Conservation (phyloP, 257 asterid species). For the Lavandula angustifolia region DNA sequence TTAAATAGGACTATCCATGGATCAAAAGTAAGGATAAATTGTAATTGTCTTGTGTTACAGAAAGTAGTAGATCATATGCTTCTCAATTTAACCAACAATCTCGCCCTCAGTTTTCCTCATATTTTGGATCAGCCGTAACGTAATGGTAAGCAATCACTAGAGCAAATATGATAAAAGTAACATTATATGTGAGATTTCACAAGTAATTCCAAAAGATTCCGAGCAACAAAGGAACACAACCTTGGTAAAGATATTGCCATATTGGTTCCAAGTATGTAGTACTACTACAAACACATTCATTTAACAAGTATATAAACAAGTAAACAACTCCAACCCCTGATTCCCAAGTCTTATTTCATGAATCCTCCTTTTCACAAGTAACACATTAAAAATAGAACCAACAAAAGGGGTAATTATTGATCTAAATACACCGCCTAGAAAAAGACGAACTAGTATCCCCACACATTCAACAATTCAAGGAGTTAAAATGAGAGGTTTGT, state of each 20-base stretch:
- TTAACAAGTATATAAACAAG: background rate
- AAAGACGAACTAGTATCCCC: background rate
- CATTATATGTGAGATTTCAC: slow-evolving; percentile 14
- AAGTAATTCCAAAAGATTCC: background rate
- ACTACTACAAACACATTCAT: background rate
- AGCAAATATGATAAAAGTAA: slow-evolving; percentile 44
- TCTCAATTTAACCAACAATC: slow-evolving; percentile 29
- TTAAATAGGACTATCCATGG: slow-evolving; percentile 32
- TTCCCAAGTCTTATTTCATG: background rate
- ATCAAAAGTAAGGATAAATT: slow-evolving; percentile 30
- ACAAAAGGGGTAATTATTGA: background rate
- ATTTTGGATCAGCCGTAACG: slow-evolving; percentile 90
- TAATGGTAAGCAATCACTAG: slow-evolving; percentile 91
- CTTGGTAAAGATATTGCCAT: slow-evolving; percentile 1
- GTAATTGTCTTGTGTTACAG: slow-evolving; percentile 34
- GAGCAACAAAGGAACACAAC: background rate
- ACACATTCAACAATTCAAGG: slow-evolving; percentile 1
- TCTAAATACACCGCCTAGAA: background rate
- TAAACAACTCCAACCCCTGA: background rate
- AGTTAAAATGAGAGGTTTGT: background rate
- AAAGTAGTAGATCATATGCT: slow-evolving; percentile 34
- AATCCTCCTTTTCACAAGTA: slow-evolving; percentile 12
- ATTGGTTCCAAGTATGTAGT: background rate
- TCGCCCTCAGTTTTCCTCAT: slow-evolving; percentile 70
- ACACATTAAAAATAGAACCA: background rate